A percentile compares a stretch with the other conserved stretches of the same genome.
Conservation (phyloP, 306 rosid genomes). For the Prunus persica region DNA sequence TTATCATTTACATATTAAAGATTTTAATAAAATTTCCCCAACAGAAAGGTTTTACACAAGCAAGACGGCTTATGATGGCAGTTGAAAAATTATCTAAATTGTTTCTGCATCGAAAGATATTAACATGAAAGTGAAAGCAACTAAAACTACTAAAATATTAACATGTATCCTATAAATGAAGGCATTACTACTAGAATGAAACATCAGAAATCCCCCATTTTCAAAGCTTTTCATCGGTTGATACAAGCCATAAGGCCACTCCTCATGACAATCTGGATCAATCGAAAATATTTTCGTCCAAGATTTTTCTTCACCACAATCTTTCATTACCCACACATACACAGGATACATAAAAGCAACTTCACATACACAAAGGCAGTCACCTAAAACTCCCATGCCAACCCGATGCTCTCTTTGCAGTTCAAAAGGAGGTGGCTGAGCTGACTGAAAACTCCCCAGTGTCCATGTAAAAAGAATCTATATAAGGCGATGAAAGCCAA, state of each 20-base stretch:
- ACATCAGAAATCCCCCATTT: neutral
- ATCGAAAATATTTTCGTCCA: neutral
- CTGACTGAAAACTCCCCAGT: slow-evolving; percentile 15
- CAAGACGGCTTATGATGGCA: too few species aligned
- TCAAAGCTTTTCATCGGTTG: neutral
- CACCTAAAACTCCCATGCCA: slow-evolving; percentile 4
- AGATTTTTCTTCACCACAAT: neutral
- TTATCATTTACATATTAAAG: too few species aligned
- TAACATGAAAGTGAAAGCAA: too few species aligned
- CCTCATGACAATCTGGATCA: neutral
- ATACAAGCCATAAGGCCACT: neutral
- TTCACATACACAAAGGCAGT: neutral
- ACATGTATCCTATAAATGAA: neutral
- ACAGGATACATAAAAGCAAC: neutral
- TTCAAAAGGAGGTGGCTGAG: neutral
- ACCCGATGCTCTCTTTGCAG: too few species aligned
- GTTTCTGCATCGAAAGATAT: too few species aligned
- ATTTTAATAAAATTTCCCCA: too few species aligned
- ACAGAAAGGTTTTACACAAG: too few species aligned
- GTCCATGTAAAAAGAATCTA: slow-evolving; percentile 8
- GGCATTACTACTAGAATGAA: neutral
- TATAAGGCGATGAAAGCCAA: neutral
- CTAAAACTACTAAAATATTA: too few species aligned
- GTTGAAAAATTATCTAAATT: too few species aligned
- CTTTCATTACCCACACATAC: slow-evolving; percentile 1